Base-by-base conservation (phyloP, 345 rosid genomes). In the Cochlearia excelsa region DNA sequence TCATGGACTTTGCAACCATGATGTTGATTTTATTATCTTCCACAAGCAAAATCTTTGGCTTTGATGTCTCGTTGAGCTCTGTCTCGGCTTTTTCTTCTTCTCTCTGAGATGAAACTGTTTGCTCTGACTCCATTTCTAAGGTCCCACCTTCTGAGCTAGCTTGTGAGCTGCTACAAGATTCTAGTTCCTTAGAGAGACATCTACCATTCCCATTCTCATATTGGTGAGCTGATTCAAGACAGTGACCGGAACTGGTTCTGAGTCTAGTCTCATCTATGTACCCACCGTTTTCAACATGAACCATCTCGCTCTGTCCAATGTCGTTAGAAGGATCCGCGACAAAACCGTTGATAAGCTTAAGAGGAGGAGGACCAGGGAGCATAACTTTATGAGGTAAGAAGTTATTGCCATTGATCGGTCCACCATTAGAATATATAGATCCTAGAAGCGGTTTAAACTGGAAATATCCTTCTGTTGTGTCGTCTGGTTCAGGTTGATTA, bases 11-110 rank as follows among this genome's bases (percentile, higher is more conserved):
- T 2, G 95, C 74, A 65, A 88, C 98, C 86, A 83, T 84, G 59
- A 88, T 82, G 72, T 92, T 92, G 63, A 88, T 84, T 74, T 82
- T 88, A 74, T 88, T 88, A 70, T 91, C 98, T 80, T 91, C 98
- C 43, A 86, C 98, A n/a, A 91, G 92, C 46, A 91, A 86, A 56
- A 92, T 88, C 81, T 79, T 86, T 26, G 98, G 96, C 73, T 65
- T 78, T 43, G 73, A n/a, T 65, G 23, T 60, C 77, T 66, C 78
- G 54, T 64, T 51, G 27, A 56, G 23, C 56, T 29, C 46, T 51
- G 10, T 48, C 29, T 64, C 69, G 1, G 75, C 27, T 61, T 69
- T 81, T 50, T 30, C 70, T 26, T 80, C 87, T 59, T 64, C 64
- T 59, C 43, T 73, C 7, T 44, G 73, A 66, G 72, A 51, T 51